Base-by-base conservation (phyloP, 1,284 basidiomycete species). In the Ganoderma lucidum region DNA sequence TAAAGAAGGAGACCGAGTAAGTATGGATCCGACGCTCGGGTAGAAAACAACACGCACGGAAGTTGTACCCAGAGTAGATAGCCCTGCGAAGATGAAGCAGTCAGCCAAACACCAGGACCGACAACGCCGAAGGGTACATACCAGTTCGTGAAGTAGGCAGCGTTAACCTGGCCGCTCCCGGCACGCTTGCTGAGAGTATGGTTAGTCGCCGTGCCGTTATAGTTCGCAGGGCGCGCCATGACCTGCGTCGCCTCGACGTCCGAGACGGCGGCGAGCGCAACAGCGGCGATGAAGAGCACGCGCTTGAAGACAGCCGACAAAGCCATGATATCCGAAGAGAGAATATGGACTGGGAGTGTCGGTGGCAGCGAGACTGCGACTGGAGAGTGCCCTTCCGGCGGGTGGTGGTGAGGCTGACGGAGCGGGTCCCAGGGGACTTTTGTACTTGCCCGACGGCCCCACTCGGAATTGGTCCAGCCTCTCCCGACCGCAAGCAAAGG, bases 41-140 rank as follows among this genome's bases (percentile, higher is more conserved):
- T 37, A 37, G 53, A 28, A 30, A 6, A 23, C 5, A 51, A 66
- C 71, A 56, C 86, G 73, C 73, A 92, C 90, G 87, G 83, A 92
- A 96, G 78, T 94, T 91, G 70, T 92, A 88, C 41, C 86, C 92
- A 78, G 48, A 51, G 48, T 95, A 96, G 74, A 96, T 95, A 30
- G 91, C 93, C 94, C 92, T 87, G 70, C 64, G 69, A 51, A 19
- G 30, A 17, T 64, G 78, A n/a, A 35, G 23, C 37, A 64, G 79
- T 64, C 59, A 70, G 66, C 53, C 61, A 19, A 45, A 37, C 30
- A 63, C 37, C 15, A 14, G 0, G 30, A 23, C 28, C 15, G 8
- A 63, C 10, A 28, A 19, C 42, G 9, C 37, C 37, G 39, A 32
- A 59, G 8, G n/a, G 12, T 23, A 44, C 79, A 14, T 62, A 86